phyloP scores from a whole-genome alignment of 495 filamentous ascomycete species.

The Podospora conica region DNA sequence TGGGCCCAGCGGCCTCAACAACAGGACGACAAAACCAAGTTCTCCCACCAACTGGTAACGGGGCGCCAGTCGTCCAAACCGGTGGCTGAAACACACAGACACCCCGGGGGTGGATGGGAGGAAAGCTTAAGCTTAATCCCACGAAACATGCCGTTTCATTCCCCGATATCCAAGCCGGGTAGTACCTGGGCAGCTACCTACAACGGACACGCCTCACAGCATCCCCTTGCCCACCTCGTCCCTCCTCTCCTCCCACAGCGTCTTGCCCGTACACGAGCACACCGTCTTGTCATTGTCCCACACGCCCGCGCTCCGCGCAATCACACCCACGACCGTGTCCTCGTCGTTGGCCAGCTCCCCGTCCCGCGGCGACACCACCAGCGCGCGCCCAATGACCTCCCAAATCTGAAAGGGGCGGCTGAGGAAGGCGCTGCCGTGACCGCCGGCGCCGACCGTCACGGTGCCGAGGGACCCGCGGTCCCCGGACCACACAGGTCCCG shows the following conservation, averaged over 20 bases:
- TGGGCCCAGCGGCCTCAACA: not conserved
- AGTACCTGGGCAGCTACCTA: not conserved
- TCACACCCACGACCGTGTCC: conserved; percentile 82
- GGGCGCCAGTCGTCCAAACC: not conserved
- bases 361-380: conserved; percentile 66
- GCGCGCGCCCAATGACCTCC: conserved; percentile 89
- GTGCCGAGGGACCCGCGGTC: conserved; percentile 64
- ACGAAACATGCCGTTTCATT: conserved; percentile 2
- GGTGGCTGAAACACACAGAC: conserved; percentile 6
- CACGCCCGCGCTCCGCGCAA: conserved; percentile 88
- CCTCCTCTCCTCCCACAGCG: conserved; percentile 91
- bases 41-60: not conserved
- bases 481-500: conserved; percentile 72
- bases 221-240: conserved; percentile 86
- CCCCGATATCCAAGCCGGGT: not conserved
- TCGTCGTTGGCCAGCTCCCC: conserved; percentile 60
- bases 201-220: conserved; percentile 48
- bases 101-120: not conserved
- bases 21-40: not conserved
- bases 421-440: conserved; percentile 69
- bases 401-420: conserved; percentile 79
- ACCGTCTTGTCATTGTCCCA: conserved; percentile 99
- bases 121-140: conserved; percentile 7
- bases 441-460: conserved; percentile 60
- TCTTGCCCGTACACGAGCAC: conserved; percentile 91